Conservation (phyloP, 2,329 filamentous ascomycete genomes). For the Tolypocladium ophioglossoides region DNA sequence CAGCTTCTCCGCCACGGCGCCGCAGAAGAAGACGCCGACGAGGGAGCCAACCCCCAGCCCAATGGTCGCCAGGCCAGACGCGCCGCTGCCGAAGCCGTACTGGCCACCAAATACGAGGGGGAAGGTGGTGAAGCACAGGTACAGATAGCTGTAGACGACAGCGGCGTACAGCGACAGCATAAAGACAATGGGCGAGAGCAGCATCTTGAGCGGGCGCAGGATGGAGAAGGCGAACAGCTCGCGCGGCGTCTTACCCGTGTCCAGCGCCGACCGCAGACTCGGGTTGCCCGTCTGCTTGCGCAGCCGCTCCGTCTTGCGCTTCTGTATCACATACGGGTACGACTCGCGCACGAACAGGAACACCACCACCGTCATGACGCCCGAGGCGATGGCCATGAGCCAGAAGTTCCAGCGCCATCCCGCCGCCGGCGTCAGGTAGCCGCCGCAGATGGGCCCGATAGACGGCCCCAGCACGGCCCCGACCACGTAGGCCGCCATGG, state of each 20-base stretch:
- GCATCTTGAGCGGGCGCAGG: not conserved
- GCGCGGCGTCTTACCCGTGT: constrained; percentile 3
- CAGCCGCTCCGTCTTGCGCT: constrained; percentile 43
- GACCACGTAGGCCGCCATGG: constrained; percentile 54
- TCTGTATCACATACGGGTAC: constrained; percentile 47
- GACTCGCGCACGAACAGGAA: constrained; percentile 47
- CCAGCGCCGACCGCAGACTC: constrained; percentile 31
- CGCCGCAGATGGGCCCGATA: constrained; percentile 37
- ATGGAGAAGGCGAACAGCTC: not conserved
- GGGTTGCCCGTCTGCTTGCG: constrained; percentile 40
- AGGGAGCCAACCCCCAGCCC: not conserved
- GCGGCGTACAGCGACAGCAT: not conserved
- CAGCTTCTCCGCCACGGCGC: not conserved
- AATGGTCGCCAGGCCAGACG: not conserved
- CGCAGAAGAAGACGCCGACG: not conserved
- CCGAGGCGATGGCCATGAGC: constrained; percentile 16
- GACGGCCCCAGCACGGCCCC: constrained; percentile 49
- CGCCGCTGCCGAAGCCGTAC: not conserved
- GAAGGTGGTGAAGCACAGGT: not conserved
- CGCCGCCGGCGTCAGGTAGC: constrained; percentile 26
- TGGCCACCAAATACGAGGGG: not conserved
- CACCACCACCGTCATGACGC: constrained; percentile 16
- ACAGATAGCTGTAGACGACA: not conserved
- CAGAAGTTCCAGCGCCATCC: constrained; percentile 40
- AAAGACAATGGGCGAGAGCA: not conserved